Evolutionary conservation across 805 yeast species (phyloP).

Genomic region (Teunomyces aglyptinius): DNA sequence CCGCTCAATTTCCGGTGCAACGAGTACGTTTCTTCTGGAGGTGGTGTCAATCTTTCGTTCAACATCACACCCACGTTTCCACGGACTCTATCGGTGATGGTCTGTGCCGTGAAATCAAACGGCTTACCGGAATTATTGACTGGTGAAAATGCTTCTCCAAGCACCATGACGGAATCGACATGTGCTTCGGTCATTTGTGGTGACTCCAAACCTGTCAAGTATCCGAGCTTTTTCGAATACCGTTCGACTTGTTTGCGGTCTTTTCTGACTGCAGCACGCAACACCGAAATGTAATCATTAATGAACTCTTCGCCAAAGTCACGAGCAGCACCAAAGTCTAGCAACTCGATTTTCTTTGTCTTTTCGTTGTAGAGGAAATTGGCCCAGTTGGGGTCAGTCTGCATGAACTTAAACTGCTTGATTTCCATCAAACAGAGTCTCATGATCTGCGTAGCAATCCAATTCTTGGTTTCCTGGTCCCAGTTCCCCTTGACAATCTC

Average conservation of each 20-base stretch:
- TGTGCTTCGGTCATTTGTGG: constrained; percentile 89
- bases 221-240: constrained; percentile 74
- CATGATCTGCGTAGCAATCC: constrained; percentile 86
- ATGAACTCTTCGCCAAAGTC: constrained; percentile 70
- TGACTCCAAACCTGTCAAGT: constrained; percentile 87
- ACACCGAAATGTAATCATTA: constrained; percentile 61
- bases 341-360: constrained; percentile 74
- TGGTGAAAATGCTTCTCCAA: constrained; percentile 88
- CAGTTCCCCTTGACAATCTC: constrained; percentile 78
- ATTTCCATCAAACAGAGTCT: constrained; percentile 82
- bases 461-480: constrained; percentile 70
- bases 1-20: constrained; percentile 94
- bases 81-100: constrained; percentile 91
- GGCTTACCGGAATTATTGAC: constrained; percentile 44
- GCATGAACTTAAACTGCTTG: constrained; percentile 86
- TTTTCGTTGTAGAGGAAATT: constrained; percentile 79
- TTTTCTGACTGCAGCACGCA: constrained; percentile 69
- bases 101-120: constrained; percentile 78
- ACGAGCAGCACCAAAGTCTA: constrained; percentile 96
- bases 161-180: constrained; percentile 80
- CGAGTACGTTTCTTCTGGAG: constrained; percentile 98
- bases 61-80: constrained; percentile 87
- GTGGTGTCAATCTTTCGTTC: constrained; percentile 88
- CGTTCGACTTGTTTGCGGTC: constrained; percentile 65
- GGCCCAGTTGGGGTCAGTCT: constrained; percentile 99